Evolutionary conservation across 257 asterid genomes (phyloP).

Genomic region (Cynanchum wilfordii): DNA sequence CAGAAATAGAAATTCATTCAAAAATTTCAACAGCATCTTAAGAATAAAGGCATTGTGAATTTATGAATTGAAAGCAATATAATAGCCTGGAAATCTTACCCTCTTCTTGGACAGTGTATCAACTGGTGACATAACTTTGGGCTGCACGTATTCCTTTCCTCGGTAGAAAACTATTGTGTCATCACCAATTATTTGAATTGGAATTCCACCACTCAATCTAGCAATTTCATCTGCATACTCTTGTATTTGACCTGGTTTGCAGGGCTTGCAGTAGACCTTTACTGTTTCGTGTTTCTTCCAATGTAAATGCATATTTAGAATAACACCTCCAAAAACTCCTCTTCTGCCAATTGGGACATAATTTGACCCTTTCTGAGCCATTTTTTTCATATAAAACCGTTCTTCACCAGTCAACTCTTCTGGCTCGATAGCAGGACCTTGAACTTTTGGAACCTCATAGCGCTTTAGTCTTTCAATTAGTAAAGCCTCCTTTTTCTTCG

Average conservation of each 20-base stretch:
- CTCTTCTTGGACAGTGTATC: constrained; percentile 84
- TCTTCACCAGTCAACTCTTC: constrained; percentile 75
- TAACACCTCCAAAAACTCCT: constrained; percentile 93
- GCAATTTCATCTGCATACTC: constrained; percentile 73
- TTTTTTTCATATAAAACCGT: constrained; percentile 74
- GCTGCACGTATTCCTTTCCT: constrained; percentile 81
- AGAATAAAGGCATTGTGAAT: not conserved
- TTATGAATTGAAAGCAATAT: not conserved
- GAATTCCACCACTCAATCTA: constrained; percentile 84
- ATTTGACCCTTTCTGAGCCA: constrained; percentile 90
- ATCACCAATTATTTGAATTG: constrained; percentile 71
- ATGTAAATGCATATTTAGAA: constrained; percentile 94
- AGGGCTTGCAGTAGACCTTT: constrained; percentile 82
- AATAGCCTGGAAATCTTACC: constrained; percentile 34
- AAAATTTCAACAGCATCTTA: not conserved
- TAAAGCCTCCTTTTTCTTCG: constrained; percentile 69
- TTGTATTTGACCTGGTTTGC: constrained; percentile 74
- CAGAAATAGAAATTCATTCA: not conserved
- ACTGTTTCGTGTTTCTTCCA: constrained; percentile 99
- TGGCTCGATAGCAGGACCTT: constrained; percentile 83
- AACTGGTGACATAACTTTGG: constrained; percentile 89
- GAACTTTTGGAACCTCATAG: constrained; percentile 77
- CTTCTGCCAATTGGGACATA: constrained; percentile 92
- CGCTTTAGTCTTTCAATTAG: constrained; percentile 73
- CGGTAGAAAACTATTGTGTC: constrained; percentile 78